Evolutionary conservation across 1,139 yeast species (phyloP).

Genomic region (Suhomyces terraborum): DNA sequence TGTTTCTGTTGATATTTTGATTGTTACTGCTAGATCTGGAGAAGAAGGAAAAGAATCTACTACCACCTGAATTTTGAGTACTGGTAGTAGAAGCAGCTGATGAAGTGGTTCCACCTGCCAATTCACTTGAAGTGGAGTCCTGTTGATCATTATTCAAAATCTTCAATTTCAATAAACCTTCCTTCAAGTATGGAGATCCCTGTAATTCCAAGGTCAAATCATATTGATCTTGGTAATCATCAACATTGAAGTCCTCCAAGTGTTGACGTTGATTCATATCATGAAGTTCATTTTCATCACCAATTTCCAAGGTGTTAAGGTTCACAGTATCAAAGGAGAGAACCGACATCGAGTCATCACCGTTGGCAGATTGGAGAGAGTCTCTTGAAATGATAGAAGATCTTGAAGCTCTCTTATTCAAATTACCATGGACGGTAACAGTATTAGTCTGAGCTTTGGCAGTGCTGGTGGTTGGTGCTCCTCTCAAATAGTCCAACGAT

Average conservation of each 20-base stretch:
- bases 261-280: conserved; percentile 19
- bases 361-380: conserved; percentile 21
- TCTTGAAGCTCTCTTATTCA: conserved; percentile 39
- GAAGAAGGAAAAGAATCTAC: conserved; percentile 31
- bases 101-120: conserved; percentile 21
- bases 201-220: conserved; percentile 63
- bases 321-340: conserved; percentile 40
- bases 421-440: conserved; percentile 11
- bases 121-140: conserved; percentile 27
- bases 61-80: conserved; percentile 15
- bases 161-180: conserved; percentile 63
- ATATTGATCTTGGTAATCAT: conserved; percentile 50
- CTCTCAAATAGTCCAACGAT: conserved; percentile 33
- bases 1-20: conserved; percentile 5
- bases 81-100: conserved; percentile 30
- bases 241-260: conserved; percentile 43
- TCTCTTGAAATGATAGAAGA: conserved; percentile 39
- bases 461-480: conserved; percentile 8
- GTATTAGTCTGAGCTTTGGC: conserved; percentile 5
- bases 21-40: conserved; percentile 16
- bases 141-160: conserved; percentile 45
- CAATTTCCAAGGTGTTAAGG: conserved; percentile 23
- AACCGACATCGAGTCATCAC: conserved; percentile 43
- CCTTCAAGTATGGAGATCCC: conserved; percentile 81
- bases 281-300: conserved; percentile 16